Base-by-base conservation (phyloP, 345 rosid genomes). In the Kandelia obovata region DNA sequence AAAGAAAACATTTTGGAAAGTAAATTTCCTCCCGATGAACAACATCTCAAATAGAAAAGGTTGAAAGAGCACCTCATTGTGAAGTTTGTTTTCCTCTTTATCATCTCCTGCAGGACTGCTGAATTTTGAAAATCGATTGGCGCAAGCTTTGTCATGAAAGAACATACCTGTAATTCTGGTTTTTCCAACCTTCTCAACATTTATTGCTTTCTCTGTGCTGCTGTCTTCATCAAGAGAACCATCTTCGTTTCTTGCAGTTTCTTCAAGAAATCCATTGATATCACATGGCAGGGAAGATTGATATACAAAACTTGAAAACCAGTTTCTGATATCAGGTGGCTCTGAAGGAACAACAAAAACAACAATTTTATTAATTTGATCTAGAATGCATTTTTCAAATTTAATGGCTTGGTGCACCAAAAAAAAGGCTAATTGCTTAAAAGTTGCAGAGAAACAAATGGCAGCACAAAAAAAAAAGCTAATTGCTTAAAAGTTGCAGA, bases 291-390 rank as follows among this genome's bases (percentile, higher is more conserved):
- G 80, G 57, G 87, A 87, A 71, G 88, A 79, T 63, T 81, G 68
- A 52, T 82, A 79, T 63, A 31, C 82, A 73, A 83, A 85, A 76
- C 81, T 80, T 26, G 84, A 70, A 76, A 83, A 86, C 91, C 89
- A 89, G 66, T 73, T 79, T 74, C 75, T 78, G 25, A 83, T 71
- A 62, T 83, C 79, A 60, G 88, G 88, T 15, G 70, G 73, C 53
- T 68, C 80, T 67, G 73, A 37, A 19, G 63, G 52, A 49, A 68
- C 13, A 68, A 31, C 16, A 49, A 52, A 64, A 2, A 11, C 13
- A 27, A 53, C 46, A 53, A 49, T 10, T 37, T 11, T 34, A 60
- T 6, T 7, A 10, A 46, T 9, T 20, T 46, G 28, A 19, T 16
- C 5, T 55, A 13, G 5, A 10, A 0, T 23, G 28, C 2, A 55